Conservation (phyloP, 768 basidiomycete genomes). For the Lyophyllum shimeji region DNA sequence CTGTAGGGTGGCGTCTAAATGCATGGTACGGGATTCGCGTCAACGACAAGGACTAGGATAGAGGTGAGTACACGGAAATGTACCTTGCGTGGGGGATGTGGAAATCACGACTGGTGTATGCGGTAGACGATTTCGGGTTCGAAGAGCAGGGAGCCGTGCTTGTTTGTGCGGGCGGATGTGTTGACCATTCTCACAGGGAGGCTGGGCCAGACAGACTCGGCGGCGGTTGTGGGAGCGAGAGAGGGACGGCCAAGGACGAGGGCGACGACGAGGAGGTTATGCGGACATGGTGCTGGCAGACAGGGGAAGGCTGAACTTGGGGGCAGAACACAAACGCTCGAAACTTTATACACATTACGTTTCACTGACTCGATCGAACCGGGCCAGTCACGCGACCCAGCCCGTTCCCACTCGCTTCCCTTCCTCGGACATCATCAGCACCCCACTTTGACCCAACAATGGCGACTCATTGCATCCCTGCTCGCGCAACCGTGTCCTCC, state of each 20-base stretch:
- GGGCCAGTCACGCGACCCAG: conserved; percentile 15
- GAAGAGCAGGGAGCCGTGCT: conserved; percentile 85
- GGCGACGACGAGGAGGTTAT: conserved; percentile 28
- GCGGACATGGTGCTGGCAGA: conserved; percentile 42
- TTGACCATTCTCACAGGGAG: conserved; percentile 69
- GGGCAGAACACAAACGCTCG: conserved; percentile 17
- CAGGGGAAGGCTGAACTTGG: conserved; percentile 18
- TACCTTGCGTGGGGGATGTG: not conserved
- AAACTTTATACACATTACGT: conserved; percentile 23
- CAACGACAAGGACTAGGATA: not conserved
- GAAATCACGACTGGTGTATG: conserved; percentile 58
- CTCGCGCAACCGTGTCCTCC: not conserved
- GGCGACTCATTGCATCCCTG: not conserved
- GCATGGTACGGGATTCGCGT: not conserved
- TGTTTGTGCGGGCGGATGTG: conserved; percentile 76
- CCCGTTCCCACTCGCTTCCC: conserved; percentile 4
- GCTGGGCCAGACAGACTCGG: conserved; percentile 34
- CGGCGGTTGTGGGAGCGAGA: conserved; percentile 29
- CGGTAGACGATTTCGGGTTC: conserved; percentile 87
- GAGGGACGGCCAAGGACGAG: conserved; percentile 26
- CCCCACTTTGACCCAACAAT: conserved; percentile 12
- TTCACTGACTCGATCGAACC: conserved; percentile 20
- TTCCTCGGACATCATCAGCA: conserved; percentile 21
- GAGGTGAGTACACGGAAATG: not conserved
- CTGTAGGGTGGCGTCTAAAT: conserved; percentile 12